These are phyloP conservation scores for Micractinium sp. DNA, from an alignment of 139 green algal genomes.

Conservation along the genomic window DNA sequence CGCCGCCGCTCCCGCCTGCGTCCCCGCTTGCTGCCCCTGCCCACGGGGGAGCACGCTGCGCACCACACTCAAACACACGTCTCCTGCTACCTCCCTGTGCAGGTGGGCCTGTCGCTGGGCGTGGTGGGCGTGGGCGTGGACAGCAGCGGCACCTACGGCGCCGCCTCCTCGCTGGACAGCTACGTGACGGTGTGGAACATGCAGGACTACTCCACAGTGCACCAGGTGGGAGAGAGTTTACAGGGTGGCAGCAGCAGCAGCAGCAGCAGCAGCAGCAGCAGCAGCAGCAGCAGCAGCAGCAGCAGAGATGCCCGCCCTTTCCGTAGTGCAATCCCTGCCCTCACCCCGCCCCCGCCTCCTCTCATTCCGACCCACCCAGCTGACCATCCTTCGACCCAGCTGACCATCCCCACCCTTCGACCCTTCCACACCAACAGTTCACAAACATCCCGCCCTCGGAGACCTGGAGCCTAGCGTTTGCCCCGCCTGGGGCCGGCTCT, in stretches of 20 bases:
- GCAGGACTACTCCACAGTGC: constrained; percentile 41
- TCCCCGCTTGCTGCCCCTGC: not conserved
- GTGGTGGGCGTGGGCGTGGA: constrained; percentile 82
- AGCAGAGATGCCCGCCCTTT: too few relatives aligned
- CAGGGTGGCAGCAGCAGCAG: too few relatives aligned
- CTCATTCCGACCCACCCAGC: too few relatives aligned
- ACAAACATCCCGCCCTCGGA: constrained; percentile 83
- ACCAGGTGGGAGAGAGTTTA: not conserved
- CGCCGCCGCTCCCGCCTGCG: not conserved
- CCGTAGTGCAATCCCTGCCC: too few relatives aligned
- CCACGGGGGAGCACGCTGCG: not conserved
- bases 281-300: too few relatives aligned
- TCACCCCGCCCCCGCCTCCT: too few relatives aligned
- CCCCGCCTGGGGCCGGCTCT: constrained; percentile 42
- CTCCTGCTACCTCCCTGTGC: constrained; percentile 48
- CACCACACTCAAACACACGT: not conserved
- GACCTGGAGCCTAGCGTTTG: constrained; percentile 83
- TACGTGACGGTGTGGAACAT: constrained; percentile 82
- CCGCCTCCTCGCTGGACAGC: constrained; percentile 82
- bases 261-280: too few relatives aligned
- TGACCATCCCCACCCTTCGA: too few relatives aligned
- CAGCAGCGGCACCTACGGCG: constrained; percentile 69
- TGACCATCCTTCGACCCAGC: too few relatives aligned
- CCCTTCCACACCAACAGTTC: constrained; percentile 38
- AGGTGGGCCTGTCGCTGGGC: constrained; percentile 81